A percentile compares a stretch with the other conserved stretches of the same genome.
phyloP scores from a whole-genome alignment of 495 filamentous ascomycete species.

The Penicillium bovifimosum region DNA sequence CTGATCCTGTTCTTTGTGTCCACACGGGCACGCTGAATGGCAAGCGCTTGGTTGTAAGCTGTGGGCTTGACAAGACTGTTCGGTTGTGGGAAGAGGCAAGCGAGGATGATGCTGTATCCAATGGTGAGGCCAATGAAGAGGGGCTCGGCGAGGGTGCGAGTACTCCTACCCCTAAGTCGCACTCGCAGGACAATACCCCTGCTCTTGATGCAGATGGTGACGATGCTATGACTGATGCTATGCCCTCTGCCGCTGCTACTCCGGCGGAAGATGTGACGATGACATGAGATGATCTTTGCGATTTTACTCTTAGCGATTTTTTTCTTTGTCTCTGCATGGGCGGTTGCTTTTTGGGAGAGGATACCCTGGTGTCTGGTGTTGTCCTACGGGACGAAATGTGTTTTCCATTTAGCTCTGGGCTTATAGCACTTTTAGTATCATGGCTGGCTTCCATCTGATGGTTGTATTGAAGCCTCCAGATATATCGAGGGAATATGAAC shows the following conservation, averaged over 20 bases:
- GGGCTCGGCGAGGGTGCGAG: not conserved
- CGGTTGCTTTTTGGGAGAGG: slow-evolving; percentile 13
- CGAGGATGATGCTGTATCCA: slow-evolving; percentile 12
- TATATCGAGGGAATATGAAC: not conserved
- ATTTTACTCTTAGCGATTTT: slow-evolving; percentile 1
- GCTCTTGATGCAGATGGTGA: slow-evolving; percentile 13
- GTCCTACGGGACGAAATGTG: slow-evolving; percentile 3
- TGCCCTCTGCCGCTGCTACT: slow-evolving; percentile 12
- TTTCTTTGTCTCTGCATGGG: slow-evolving; percentile 16
- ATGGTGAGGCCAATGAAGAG: not conserved
- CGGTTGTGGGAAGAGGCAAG: slow-evolving; percentile 52
- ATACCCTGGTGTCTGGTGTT: slow-evolving; percentile 29
- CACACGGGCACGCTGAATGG: slow-evolving; percentile 49
- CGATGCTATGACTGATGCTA: slow-evolving; percentile 21
- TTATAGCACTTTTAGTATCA: not conserved
- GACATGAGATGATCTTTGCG: slow-evolving; percentile 15
- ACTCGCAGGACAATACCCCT: slow-evolving; percentile 2
- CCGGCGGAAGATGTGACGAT: slow-evolving; percentile 24
- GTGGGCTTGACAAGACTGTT: slow-evolving; percentile 58
- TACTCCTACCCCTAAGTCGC: not conserved
- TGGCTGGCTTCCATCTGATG: not conserved
- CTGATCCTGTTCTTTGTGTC: slow-evolving; percentile 79
- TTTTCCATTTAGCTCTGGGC: not conserved
- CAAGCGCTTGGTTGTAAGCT: slow-evolving; percentile 51
- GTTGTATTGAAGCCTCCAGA: not conserved